Base-by-base conservation (phyloP, 768 basidiomycete species). In the Phlebiopsis gigantea region DNA sequence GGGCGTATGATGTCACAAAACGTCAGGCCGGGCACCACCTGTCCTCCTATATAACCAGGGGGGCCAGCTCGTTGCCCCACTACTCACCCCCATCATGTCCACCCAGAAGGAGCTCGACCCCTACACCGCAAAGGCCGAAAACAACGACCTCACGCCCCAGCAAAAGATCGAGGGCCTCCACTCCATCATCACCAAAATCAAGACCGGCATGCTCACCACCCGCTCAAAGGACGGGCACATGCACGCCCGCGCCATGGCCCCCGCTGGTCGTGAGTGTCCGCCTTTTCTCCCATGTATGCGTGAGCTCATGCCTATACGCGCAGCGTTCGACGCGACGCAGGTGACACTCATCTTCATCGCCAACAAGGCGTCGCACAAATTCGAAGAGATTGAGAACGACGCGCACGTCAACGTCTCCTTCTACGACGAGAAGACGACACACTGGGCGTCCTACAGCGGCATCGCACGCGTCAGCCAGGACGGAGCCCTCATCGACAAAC, bases 231-330 rank as follows among this genome's bases (percentile, higher is more conserved):
- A 81, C 54, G 90, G 90, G 0, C 73, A 79, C 43, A 69, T 95
- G 21, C 92, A 94, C 69, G 83, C 90, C 7, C 80, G 92, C 55
- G 85, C 86, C 24, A 94, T 95, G 93, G 76, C 79, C 15, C 87
- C 87, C 19, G 75, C 80, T n/a, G 73, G 78, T 39, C 80, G 88
- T 89, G 62, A 43, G 83, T 68, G 4, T 25, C 15, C 12, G 31
- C 43, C 9, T 39, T 24, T 29, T 9, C 15, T 30, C 26, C 0
- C 34, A 31, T 0, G 14, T 6, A 0, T n/a, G n/a, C 22, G 10
- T 17, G 30, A 29, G 14, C 12, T 28, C 42, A 3, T 39, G 29
- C 9, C 22, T 64, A 55, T 19, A 57, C n/a, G n/a, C n/a, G 42
- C 57, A 85, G 84, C 72, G 6, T 71, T 70, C 60, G 69, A 61